Percentiles rank a stretch among this genome's conserved stretches.
Conservation (phyloP, 2,329 filamentous ascomycete species). For the Colletotrichum limetticola region DNA sequence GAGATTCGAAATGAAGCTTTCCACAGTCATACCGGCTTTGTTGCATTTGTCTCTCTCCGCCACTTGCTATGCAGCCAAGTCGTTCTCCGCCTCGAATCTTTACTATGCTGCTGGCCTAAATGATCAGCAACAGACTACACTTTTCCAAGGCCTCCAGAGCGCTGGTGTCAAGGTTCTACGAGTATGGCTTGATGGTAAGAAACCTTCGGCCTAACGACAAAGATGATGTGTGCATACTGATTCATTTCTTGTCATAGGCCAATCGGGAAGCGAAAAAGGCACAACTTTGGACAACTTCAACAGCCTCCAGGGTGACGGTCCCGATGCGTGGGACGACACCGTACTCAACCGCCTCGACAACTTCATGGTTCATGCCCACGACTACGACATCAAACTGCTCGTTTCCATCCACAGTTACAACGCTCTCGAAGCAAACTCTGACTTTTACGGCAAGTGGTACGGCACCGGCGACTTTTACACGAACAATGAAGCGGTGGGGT, state of each 20-base stretch:
- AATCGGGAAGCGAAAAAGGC: background rate
- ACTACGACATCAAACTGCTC: slow-evolving; percentile 35
- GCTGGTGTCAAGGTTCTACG: background rate
- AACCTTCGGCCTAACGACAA: background rate
- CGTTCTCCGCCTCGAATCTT: slow-evolving; percentile 40
- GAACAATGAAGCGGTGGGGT: slow-evolving; percentile 16
- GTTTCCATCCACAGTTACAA: slow-evolving; percentile 36
- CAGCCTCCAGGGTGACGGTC: slow-evolving; percentile 15
- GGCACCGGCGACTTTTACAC: slow-evolving; percentile 33
- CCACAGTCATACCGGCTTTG: background rate
- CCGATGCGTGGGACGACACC: slow-evolving; percentile 32
- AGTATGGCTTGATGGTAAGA: background rate
- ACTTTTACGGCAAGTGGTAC: slow-evolving; percentile 34
- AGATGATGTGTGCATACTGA: too few relatives aligned
- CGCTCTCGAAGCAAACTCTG: slow-evolving; percentile 20
- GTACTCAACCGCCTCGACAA: slow-evolving; percentile 33
- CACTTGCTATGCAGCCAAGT: slow-evolving; percentile 2
- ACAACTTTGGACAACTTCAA: background rate
- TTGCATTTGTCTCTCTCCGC: background rate
- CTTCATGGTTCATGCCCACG: slow-evolving; percentile 29
- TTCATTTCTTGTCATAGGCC: background rate
- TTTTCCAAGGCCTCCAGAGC: slow-evolving; percentile 37
- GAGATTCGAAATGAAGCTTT: background rate
- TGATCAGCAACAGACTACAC: slow-evolving; percentile 32
- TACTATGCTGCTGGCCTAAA: slow-evolving; percentile 42